Conservation (phyloP, 106 monocot species). For the Allium cepa region DNA sequence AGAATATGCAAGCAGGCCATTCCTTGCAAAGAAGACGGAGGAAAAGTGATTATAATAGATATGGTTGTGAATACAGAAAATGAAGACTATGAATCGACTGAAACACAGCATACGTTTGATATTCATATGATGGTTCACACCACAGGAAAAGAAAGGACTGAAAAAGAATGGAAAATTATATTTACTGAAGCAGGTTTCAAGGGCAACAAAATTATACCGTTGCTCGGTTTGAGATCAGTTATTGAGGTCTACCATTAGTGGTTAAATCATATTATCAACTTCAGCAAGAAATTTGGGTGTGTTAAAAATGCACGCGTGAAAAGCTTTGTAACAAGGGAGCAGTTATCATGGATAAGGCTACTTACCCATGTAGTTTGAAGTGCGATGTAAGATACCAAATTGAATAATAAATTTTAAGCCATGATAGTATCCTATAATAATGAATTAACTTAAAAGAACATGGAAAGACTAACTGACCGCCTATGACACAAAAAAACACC, state of each 20-base stretch:
- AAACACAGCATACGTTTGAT: slow-evolving; percentile 6
- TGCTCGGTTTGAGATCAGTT: slow-evolving; percentile 8
- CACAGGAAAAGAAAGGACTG: slow-evolving; percentile 9
- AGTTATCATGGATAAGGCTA: no score
- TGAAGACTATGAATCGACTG: background rate
- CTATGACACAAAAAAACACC: no score
- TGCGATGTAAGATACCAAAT: no score
- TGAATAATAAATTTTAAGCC: no score
- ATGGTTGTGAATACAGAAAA: slow-evolving; percentile 10
- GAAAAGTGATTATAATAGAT: slow-evolving; percentile 20
- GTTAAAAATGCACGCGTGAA: background rate
- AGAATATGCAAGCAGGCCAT: slow-evolving; percentile 15
- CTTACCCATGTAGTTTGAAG: no score
- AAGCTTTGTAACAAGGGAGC: slow-evolving; percentile 1
- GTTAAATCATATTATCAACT: background rate
- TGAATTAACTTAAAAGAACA: no score
- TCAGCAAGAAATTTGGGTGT: background rate
- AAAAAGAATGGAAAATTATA: background rate
- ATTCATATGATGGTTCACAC: slow-evolving; percentile 16
- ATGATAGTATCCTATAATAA: no score
- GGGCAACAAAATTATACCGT: slow-evolving; percentile 3
- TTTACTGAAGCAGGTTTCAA: slow-evolving; percentile 6
- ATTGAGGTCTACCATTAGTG: slow-evolving; percentile 5
- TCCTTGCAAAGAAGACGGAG: slow-evolving; percentile 3
- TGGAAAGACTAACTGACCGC: no score